Percentiles rank a stretch among this genome's conserved stretches.
These are phyloP conservation scores for Ascochyta lentis DNA, from an alignment of 2,329 filamentous ascomycete species.

Conservation along the genomic window DNA sequence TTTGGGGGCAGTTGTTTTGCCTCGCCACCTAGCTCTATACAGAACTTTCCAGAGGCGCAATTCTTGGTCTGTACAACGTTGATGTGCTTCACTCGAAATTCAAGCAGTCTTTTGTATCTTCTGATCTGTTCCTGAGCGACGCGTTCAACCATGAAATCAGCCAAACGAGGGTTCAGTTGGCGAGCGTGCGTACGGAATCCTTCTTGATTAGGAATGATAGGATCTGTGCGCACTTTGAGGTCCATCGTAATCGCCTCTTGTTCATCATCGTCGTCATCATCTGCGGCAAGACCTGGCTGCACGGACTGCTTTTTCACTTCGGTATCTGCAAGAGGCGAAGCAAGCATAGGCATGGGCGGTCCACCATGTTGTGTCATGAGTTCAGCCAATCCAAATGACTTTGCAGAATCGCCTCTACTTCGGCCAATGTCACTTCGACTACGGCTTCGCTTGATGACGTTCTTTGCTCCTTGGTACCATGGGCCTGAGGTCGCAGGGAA, in stretches of 20 bases:
- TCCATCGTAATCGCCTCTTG: slow-evolving; percentile 67
- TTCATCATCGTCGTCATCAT: slow-evolving; percentile 54
- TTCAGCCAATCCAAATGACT: slow-evolving; percentile 57
- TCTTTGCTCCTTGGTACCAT: slow-evolving; percentile 49
- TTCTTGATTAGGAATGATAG: slow-evolving; percentile 73
- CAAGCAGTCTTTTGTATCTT: slow-evolving; percentile 79
- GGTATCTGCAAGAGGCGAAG: slow-evolving; percentile 53
- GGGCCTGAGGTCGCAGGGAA: slow-evolving; percentile 42
- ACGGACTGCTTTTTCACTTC: slow-evolving; percentile 44
- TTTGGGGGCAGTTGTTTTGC: slow-evolving; percentile 67
- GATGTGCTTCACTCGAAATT: slow-evolving; percentile 73
- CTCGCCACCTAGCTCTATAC: slow-evolving; percentile 71
- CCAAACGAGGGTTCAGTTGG: slow-evolving; percentile 75
- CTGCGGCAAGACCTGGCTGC: slow-evolving; percentile 44
- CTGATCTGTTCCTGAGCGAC: slow-evolving; percentile 81
- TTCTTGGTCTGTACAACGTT: slow-evolving; percentile 61
- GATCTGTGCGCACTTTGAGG: slow-evolving; percentile 67
- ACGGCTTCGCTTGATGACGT: slow-evolving; percentile 58
- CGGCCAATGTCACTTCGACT: slow-evolving; percentile 63
- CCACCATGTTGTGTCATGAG: slow-evolving; percentile 65
- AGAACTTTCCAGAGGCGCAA: slow-evolving; percentile 69
- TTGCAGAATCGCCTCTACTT: slow-evolving; percentile 33
- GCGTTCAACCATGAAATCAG: slow-evolving; percentile 74
- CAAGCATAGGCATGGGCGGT: slow-evolving; percentile 63
- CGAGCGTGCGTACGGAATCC: slow-evolving; percentile 80